phyloP scores from a whole-genome alignment of 2,329 filamentous ascomycete species.

The Aspergillus bombycis region DNA sequence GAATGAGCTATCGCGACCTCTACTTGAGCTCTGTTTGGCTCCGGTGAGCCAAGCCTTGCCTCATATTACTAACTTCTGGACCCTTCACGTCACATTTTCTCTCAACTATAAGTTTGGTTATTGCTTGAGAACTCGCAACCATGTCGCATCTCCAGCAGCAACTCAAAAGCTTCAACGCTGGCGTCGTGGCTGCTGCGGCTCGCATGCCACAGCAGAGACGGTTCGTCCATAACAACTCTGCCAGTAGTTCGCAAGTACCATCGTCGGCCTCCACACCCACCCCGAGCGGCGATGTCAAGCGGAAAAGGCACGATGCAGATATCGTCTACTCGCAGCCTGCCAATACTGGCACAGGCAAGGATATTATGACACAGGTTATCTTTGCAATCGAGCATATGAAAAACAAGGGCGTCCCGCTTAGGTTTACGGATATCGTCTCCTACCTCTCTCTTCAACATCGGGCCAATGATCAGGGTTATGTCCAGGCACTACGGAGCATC shows the following conservation, averaged over 20 bases:
- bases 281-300: constrained; percentile 48
- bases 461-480: constrained; percentile 59
- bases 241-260: constrained; percentile 60
- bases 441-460: constrained; percentile 74
- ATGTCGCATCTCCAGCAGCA: constrained; percentile 71
- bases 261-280: constrained; percentile 39
- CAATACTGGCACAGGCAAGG: constrained; percentile 73
- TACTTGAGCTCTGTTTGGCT: constrained; percentile 13
- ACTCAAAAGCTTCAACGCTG: constrained; percentile 64
- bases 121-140: constrained; percentile 25
- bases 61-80: constrained; percentile 5
- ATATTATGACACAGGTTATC: constrained; percentile 84
- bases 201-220: constrained; percentile 61
- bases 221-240: constrained; percentile 53
- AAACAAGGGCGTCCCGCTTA: constrained; percentile 68
- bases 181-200: constrained; percentile 64
- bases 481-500: constrained; percentile 67
- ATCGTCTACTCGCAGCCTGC: constrained; percentile 74
- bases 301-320: constrained; percentile 61
- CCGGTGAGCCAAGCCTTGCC: constrained; percentile 14
- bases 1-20: constrained; percentile 6
- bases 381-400: constrained; percentile 84
- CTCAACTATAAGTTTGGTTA: not conserved
- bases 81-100: constrained; percentile 1
- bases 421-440: constrained; percentile 74